These are phyloP conservation scores for Pythium monospermum DNA, from an alignment of 352 stramenopile genomes.

Conservation along the genomic window DNA sequence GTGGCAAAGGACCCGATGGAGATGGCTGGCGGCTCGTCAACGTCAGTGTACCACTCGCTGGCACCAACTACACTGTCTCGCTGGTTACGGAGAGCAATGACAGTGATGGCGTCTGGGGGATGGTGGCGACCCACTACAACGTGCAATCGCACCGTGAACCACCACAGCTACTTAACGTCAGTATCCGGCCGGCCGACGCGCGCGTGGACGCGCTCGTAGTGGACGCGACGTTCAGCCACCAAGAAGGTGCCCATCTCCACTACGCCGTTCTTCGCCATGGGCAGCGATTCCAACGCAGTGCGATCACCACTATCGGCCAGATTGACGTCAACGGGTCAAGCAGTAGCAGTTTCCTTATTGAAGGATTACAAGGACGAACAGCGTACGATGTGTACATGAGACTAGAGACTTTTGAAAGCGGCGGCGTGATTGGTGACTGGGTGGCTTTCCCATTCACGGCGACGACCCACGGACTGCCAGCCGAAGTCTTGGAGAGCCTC, in stretches of 20 bases:
- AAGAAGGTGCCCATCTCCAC: slow-evolving; percentile 45
- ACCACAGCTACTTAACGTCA: slow-evolving; percentile 31
- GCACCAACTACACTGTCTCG: slow-evolving; percentile 64
- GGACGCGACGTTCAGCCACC: slow-evolving; percentile 35
- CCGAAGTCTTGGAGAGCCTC: slow-evolving; percentile 61
- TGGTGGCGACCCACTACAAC: slow-evolving; percentile 49
- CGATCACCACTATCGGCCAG: slow-evolving; percentile 3
- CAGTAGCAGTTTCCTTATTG: slow-evolving; percentile 37
- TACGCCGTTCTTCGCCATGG: slow-evolving; percentile 47
- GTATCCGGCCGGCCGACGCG: slow-evolving; percentile 45
- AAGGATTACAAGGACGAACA: slow-evolving; percentile 47
- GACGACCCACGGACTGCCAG: slow-evolving; percentile 54
- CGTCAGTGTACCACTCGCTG: slow-evolving; percentile 42
- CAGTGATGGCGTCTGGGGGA: slow-evolving; percentile 70
- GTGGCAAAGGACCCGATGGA: slow-evolving; percentile 13
- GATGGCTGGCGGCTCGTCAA: slow-evolving; percentile 47
- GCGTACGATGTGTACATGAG: slow-evolving; percentile 72
- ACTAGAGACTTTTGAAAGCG: slow-evolving; percentile 66
- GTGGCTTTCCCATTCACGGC: slow-evolving; percentile 36
- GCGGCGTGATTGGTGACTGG: slow-evolving; percentile 64
- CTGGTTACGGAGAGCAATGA: slow-evolving; percentile 64
- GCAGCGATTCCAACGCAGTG: slow-evolving; percentile 17
- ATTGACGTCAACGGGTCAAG: slow-evolving; percentile 19
- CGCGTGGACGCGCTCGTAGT: slow-evolving; percentile 64
- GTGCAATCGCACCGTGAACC: slow-evolving; percentile 49